Evolutionary conservation across 129 eudicot genomes (phyloP).

Genomic region (Heracleum sosnowskyi): DNA sequence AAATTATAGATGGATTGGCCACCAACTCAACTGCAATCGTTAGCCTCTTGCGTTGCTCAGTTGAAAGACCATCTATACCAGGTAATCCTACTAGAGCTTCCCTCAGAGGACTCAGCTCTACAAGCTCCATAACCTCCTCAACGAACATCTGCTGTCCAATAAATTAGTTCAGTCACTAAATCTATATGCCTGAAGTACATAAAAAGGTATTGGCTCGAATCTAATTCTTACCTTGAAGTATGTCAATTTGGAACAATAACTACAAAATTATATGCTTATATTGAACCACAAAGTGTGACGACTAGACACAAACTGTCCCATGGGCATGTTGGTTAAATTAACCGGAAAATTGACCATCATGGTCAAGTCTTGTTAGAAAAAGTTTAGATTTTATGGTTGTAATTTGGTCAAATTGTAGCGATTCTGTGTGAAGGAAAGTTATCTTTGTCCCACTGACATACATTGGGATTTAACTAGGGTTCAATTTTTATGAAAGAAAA

Average conservation of each 20-base stretch:
- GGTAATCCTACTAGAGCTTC: slow-evolving; percentile 91
- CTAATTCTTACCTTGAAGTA: not conserved
- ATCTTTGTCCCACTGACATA: not conserved
- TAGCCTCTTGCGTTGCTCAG: slow-evolving; percentile 79
- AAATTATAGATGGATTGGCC: slow-evolving; percentile 87
- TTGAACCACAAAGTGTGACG: not conserved
- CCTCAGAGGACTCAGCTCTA: slow-evolving; percentile 59
- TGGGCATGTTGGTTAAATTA: not conserved
- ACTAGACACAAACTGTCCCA: not conserved
- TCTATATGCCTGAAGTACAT: not conserved
- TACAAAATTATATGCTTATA: not conserved
- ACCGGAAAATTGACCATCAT: not conserved
- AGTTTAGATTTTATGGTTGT: not conserved
- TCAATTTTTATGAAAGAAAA: not conserved
- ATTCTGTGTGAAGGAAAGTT: not conserved
- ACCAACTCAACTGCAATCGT: slow-evolving; percentile 90
- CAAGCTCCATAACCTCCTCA: slow-evolving; percentile 91
- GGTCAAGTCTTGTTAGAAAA: not conserved
- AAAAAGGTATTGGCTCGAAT: not conserved
- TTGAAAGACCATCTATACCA: slow-evolving; percentile 90
- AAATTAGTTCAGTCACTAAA: not conserved
- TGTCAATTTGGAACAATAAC: not conserved
- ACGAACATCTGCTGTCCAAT: slow-evolving; percentile 57
- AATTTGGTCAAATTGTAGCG: not conserved
- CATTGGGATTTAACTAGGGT: not conserved